Evolutionary conservation across 2,329 filamentous ascomycete genomes (phyloP).

Genomic region (Keithomyces neogunnii): DNA sequence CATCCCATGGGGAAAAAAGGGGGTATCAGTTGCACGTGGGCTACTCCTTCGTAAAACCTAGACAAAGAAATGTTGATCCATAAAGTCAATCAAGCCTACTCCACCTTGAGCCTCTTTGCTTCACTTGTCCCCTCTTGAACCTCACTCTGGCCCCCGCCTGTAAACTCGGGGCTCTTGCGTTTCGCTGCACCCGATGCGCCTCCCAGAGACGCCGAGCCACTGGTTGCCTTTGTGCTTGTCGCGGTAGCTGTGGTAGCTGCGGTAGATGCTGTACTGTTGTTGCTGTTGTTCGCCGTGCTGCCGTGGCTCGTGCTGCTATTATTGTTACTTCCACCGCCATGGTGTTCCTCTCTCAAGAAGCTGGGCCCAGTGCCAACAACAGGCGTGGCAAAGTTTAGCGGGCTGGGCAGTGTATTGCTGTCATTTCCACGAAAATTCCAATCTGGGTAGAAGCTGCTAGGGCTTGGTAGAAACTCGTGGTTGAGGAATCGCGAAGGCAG

Average conservation of each 20-base stretch:
- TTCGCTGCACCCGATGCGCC: conserved; percentile 27
- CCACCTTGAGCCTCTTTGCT: conserved; percentile 45
- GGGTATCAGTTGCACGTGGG: conserved; percentile 9
- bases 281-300: conserved; percentile 11
- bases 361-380: conserved; percentile 53
- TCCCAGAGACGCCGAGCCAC: conserved; percentile 7
- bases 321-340: conserved; percentile 10
- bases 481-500: conserved; percentile 86
- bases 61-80: background rate
- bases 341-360: conserved; percentile 50
- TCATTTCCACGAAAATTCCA: conserved; percentile 71
- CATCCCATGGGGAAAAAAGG: background rate
- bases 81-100: conserved; percentile 19
- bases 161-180: conserved; percentile 48
- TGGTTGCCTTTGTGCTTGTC: conserved; percentile 9
- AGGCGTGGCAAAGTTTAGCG: conserved; percentile 86
- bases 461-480: conserved; percentile 80
- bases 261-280: conserved; percentile 11
- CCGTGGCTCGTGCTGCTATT: conserved; percentile 10
- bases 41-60: background rate
- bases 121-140: conserved; percentile 35
- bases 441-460: conserved; percentile 85
- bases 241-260: conserved; percentile 8
- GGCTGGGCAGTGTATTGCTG: conserved; percentile 83
- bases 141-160: conserved; percentile 30